Percentiles rank a stretch among this genome's conserved stretches.
phyloP scores from a whole-genome alignment of 352 stramenopile genomes.

The Pythium coloratum region DNA sequence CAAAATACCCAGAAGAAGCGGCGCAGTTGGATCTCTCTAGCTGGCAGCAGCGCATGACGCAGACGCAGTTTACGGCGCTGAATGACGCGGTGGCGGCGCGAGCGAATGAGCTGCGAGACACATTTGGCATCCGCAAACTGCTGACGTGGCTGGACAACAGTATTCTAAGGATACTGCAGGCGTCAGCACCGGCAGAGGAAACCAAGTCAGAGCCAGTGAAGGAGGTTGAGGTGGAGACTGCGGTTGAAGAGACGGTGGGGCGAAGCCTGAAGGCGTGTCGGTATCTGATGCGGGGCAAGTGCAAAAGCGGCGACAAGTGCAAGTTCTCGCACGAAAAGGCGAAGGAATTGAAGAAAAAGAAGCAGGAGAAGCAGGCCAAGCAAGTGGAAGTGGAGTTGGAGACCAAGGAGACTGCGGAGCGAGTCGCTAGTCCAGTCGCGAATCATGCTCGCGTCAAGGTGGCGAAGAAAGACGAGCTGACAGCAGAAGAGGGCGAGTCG shows the following conservation, averaged over 20 bases:
- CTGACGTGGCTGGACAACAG: conserved; percentile 88
- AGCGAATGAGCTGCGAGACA: conserved; percentile 44
- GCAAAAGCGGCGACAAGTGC: conserved; percentile 52
- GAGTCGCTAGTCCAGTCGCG: conserved; percentile 8
- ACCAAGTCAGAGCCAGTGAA: not conserved
- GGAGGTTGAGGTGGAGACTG: not conserved
- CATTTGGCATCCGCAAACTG: conserved; percentile 61
- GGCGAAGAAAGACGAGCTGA: not conserved
- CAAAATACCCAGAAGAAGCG: conserved; percentile 47
- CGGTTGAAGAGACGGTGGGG: too few species aligned
- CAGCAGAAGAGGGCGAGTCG: not conserved
- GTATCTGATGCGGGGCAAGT: conserved; percentile 56
- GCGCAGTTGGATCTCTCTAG: conserved; percentile 51
- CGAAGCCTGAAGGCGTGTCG: conserved; percentile 34
- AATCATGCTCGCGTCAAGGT: not conserved
- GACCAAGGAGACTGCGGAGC: conserved; percentile 7
- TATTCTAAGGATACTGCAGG: conserved; percentile 44
- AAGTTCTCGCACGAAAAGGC: conserved; percentile 44
- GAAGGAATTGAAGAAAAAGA: conserved; percentile 27
- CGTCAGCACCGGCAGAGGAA: not conserved
- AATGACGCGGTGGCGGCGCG: conserved; percentile 37
- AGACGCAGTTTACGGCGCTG: conserved; percentile 36
- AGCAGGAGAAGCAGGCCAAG: conserved; percentile 21
- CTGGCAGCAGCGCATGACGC: conserved; percentile 48
- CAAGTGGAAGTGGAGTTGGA: not conserved